These are phyloP conservation scores for Cryomyces minteri DNA, from an alignment of 495 filamentous ascomycete genomes.

Conservation along the genomic window DNA sequence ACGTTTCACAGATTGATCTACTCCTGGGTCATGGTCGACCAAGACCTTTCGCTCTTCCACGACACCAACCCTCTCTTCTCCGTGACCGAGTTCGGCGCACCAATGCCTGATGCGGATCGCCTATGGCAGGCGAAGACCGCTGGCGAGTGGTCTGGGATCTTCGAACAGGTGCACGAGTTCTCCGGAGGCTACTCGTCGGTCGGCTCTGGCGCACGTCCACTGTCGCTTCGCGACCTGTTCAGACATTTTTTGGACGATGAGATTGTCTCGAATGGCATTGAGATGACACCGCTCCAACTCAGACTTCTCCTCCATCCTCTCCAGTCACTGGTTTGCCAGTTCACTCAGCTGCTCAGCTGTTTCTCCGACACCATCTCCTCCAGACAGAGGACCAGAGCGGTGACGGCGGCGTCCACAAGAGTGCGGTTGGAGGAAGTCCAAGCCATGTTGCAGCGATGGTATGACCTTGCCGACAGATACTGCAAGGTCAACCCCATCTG, in stretches of 20 bases:
- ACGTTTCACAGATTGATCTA: conserved; percentile 31
- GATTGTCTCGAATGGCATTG: conserved; percentile 19
- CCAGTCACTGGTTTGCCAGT: conserved; percentile 21
- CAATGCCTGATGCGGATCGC: conserved; percentile 35
- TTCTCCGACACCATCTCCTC: conserved; percentile 18
- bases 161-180: conserved; percentile 31
- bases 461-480: conserved; percentile 28
- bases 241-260: conserved; percentile 25
- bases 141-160: conserved; percentile 27
- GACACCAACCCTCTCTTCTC: conserved; percentile 37
- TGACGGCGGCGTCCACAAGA: conserved; percentile 32
- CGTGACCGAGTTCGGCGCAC: conserved; percentile 35
- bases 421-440: conserved; percentile 35
- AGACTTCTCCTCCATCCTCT: conserved; percentile 22
- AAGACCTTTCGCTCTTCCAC: conserved; percentile 44
- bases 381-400: conserved; percentile 18
- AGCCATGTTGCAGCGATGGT: conserved; percentile 36
- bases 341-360: conserved; percentile 21
- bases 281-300: conserved; percentile 21
- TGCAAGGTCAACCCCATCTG: conserved; percentile 18
- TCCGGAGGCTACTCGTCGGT: conserved; percentile 21
- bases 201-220: conserved; percentile 22
- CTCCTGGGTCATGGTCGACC: conserved; percentile 48
- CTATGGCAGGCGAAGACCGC: conserved; percentile 30
- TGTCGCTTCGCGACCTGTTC: conserved; percentile 39